Evolutionary conservation across 2,329 filamentous ascomycete genomes (phyloP).

Genomic region (Gyromitra esculenta): DNA sequence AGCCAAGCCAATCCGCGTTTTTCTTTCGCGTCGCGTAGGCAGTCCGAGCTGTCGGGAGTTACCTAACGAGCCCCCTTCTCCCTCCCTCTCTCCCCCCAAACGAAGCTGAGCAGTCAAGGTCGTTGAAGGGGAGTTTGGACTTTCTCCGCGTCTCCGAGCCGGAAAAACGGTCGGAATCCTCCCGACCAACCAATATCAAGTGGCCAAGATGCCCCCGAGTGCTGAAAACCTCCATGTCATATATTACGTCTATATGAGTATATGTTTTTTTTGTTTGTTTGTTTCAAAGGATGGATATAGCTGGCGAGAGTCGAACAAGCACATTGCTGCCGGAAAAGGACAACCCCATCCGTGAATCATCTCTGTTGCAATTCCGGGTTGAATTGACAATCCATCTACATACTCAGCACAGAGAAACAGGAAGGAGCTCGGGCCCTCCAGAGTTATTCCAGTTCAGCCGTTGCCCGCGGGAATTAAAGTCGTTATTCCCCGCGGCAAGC

Average conservation of each 20-base stretch:
- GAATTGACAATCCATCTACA: constrained; percentile 44
- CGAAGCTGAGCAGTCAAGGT: neutral
- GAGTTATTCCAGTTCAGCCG: constrained; percentile 31
- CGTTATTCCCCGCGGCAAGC: constrained; percentile 44
- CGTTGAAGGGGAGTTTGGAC: constrained; percentile 23
- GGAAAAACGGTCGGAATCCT: constrained; percentile 26
- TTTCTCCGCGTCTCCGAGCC: neutral
- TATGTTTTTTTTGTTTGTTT: neutral
- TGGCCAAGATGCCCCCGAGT: neutral
- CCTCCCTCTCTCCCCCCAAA: constrained; percentile 28
- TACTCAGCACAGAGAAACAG: constrained; percentile 11
- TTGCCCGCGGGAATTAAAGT: constrained; percentile 45
- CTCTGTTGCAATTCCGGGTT: constrained; percentile 33
- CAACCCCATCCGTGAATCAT: constrained; percentile 29
- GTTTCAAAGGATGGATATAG: neutral
- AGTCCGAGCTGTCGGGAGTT: constrained; percentile 27
- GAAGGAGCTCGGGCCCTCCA: constrained; percentile 44
- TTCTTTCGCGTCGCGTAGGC: constrained; percentile 20
- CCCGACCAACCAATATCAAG: constrained; percentile 19
- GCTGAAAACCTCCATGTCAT: constrained; percentile 25
- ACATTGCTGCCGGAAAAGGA: constrained; percentile 30
- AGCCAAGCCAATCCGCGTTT: constrained; percentile 23
- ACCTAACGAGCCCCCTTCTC: constrained; percentile 19
- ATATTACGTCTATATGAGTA: neutral
- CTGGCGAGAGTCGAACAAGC: neutral